A percentile compares a stretch with the other conserved stretches of the same genome.
Conservation (phyloP, 108 stramenopile genomes). For the Ochromonas danica region DNA sequence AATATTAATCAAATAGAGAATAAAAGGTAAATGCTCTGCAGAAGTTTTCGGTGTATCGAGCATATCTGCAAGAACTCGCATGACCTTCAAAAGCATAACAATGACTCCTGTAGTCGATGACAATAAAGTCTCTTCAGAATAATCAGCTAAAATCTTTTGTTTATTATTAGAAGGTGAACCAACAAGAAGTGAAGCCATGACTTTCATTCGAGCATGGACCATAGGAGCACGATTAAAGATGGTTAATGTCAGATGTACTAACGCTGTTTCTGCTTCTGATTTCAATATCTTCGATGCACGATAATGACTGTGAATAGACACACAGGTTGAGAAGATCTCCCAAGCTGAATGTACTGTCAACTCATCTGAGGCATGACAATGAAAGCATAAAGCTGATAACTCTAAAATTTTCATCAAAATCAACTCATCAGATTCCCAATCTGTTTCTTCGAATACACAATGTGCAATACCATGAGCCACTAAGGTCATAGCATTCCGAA, state of each 20-base stretch:
- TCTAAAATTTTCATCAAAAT: slow-evolving; percentile 64
- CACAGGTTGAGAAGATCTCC: slow-evolving; percentile 50
- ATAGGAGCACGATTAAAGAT: slow-evolving; percentile 45
- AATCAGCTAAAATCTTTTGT: slow-evolving; percentile 6
- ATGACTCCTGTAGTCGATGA: neutral
- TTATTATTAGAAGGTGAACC: slow-evolving; percentile 13
- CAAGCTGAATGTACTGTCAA: slow-evolving; percentile 52
- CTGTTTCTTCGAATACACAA: slow-evolving; percentile 62
- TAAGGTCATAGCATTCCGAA: slow-evolving; percentile 46
- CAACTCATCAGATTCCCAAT: slow-evolving; percentile 56
- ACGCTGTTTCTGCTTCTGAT: slow-evolving; percentile 29
- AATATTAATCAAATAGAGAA: slow-evolving; percentile 82
- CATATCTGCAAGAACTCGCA: slow-evolving; percentile 69
- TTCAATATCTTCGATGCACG: slow-evolving; percentile 40
- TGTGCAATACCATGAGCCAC: slow-evolving; percentile 41
- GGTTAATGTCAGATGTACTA: slow-evolving; percentile 31
- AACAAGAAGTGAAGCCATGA: slow-evolving; percentile 51
- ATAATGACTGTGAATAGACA: slow-evolving; percentile 43
- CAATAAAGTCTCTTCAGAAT: slow-evolving; percentile 21
- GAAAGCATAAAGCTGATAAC: slow-evolving; percentile 48
- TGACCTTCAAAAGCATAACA: slow-evolving; percentile 47
- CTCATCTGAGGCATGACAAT: slow-evolving; percentile 49
- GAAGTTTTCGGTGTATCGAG: slow-evolving; percentile 74
- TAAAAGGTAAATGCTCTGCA: slow-evolving; percentile 66
- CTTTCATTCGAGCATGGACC: slow-evolving; percentile 46